Conservation (phyloP, 352 stramenopile genomes). For the Pythium guiyangense region DNA sequence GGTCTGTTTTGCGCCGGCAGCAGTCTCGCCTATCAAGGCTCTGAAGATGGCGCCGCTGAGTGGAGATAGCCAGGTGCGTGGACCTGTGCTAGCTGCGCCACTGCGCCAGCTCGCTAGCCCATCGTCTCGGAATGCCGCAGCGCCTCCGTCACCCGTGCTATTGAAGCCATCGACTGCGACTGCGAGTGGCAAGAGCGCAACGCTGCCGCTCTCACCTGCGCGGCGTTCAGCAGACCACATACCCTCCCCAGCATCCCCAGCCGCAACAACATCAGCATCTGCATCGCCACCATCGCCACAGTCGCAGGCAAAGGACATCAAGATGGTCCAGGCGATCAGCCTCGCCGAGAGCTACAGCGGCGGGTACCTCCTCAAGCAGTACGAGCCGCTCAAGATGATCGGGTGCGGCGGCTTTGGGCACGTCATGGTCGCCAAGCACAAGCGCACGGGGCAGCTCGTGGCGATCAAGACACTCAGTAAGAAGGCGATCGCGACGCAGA, state of each 20-base stretch:
- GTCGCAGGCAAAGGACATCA: slow-evolving; percentile 31
- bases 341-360: slow-evolving; percentile 81
- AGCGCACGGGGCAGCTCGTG: slow-evolving; percentile 46
- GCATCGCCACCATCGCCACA: background rate
- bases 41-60: background rate
- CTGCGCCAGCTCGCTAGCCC: background rate
- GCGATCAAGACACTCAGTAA: slow-evolving; percentile 86
- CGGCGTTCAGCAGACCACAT: slow-evolving; percentile 1
- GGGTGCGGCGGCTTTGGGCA: slow-evolving; percentile 85
- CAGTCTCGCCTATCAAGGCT: slow-evolving; percentile 5
- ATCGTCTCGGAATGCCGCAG: background rate
- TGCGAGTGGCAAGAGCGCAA: slow-evolving; percentile 1
- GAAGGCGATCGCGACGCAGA: slow-evolving; percentile 64
- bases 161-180: background rate
- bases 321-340: slow-evolving; percentile 63
- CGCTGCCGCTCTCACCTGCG: background rate
- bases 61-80: slow-evolving; percentile 8
- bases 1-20: slow-evolving; percentile 9
- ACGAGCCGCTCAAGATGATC: slow-evolving; percentile 78
- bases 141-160: background rate
- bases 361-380: slow-evolving; percentile 68
- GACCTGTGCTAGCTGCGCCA: background rate
- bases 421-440: slow-evolving; percentile 72
- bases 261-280: background rate
- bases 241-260: background rate